Percentiles rank a stretch among this genome's conserved stretches.
Evolutionary conservation across 306 rosid species (phyloP).

Genomic region (Urtica urens): DNA sequence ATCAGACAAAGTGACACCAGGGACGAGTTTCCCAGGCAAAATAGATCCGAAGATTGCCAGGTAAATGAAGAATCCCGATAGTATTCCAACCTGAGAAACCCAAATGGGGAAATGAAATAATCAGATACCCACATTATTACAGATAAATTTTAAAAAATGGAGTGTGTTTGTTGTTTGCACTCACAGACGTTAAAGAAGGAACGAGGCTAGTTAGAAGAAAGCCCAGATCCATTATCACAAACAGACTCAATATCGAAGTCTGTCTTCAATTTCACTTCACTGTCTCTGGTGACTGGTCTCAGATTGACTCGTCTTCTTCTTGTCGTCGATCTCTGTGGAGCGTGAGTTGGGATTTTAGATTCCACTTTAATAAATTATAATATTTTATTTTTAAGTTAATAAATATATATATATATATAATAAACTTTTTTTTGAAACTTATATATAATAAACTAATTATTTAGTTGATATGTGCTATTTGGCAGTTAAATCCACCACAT

Average conservation of each 20-base stretch:
- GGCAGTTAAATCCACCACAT: no score
- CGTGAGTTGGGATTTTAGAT: no score
- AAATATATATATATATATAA: no score
- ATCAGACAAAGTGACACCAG: slow-evolving; percentile 55
- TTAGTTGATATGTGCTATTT: no score
- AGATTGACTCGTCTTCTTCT: neutral
- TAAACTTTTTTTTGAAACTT: no score
- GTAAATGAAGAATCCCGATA: slow-evolving; percentile 50
- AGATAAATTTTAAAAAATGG: neutral
- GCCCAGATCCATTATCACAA: slow-evolving; percentile 38
- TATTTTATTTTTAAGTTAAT: no score
- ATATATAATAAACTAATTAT: no score
- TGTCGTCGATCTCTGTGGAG: no score
- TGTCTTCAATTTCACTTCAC: neutral
- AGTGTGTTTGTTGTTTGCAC: slow-evolving; percentile 7
- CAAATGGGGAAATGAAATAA: slow-evolving; percentile 1
- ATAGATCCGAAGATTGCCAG: slow-evolving; percentile 65
- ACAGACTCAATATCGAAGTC: neutral
- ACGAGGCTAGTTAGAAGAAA: slow-evolving; percentile 23
- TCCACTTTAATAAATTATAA: no score
- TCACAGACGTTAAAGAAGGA: slow-evolving; percentile 46
- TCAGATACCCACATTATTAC: neutral
- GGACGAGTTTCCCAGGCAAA: slow-evolving; percentile 63
- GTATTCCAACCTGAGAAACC: slow-evolving; percentile 41
- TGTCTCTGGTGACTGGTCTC: neutral